Base-by-base conservation (phyloP, 306 rosid species). In the Gastrolobium villosum region DNA sequence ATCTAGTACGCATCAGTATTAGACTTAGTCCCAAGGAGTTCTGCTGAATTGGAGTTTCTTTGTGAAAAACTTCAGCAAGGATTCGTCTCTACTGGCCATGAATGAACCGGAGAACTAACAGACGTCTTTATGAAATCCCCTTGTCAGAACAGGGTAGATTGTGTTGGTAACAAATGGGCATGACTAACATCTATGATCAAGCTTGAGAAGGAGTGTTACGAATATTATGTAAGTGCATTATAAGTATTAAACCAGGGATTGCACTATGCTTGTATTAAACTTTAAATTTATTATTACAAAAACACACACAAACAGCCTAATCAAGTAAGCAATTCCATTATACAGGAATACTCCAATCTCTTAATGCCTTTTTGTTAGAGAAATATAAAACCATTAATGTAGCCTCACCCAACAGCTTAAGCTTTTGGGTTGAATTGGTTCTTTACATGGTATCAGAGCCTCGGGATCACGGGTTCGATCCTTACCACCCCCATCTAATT, bases 301-400 rank as follows among this genome's bases (percentile, higher is more conserved):
- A 50, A 62, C 63, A 39, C 39, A 61, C 57, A 57, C 8, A 72
- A 72, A 66, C n/a, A 15, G 39, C 50, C 61, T 35, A 61, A 75
- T 46, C 36, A 61, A 61, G 70, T 41, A 2, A 41, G 52, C 5
- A n/a, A 60, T 61, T 61, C 46, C 26, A 35, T 2, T 34, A 50
- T 30, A 73, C 68, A 43, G 40, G 15, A 45, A 44, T 15, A 5
- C 11, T 61, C 30, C 49, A 71, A 39, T 53, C 65, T 44, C 68
- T 34, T 20, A 20, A 20, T 20, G 26, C 26, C 26, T 20, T 20
- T 20, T 20, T 20, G 26, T 20, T 20, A 20, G 26, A 20, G 26
- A 0, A 0, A 20, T 20, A 20, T 20, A 20, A 20, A 20, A 20
- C 26, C 26, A 20, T 20, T 1, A 20, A 20, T 20, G 26, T 20